phyloP scores from a whole-genome alignment of 768 basidiomycete species.

The Thelephora ganbajun region DNA sequence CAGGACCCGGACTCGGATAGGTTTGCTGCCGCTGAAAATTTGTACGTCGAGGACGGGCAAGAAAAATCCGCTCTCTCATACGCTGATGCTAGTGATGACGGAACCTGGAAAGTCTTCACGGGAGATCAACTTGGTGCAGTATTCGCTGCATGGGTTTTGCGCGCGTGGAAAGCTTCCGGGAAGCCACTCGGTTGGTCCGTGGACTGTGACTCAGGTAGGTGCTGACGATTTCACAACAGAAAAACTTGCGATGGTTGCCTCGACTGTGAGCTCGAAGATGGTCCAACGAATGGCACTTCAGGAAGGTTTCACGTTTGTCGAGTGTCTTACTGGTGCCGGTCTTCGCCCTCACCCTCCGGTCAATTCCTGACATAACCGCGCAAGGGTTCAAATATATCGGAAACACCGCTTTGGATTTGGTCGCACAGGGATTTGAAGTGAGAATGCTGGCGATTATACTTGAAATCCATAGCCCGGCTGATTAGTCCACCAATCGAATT shows the following conservation, averaged over 20 bases:
- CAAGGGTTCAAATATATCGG: constrained; percentile 86
- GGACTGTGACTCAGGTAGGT: neutral
- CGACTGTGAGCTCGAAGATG: constrained; percentile 88
- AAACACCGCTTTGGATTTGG: constrained; percentile 60
- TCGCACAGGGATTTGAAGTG: constrained; percentile 42
- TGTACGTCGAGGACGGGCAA: constrained; percentile 25
- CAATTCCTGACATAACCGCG: constrained; percentile 3
- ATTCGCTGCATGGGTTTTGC: constrained; percentile 33
- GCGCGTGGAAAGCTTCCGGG: constrained; percentile 29
- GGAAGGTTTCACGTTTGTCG: constrained; percentile 75
- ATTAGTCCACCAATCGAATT: neutral
- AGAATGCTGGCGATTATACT: constrained; percentile 16
- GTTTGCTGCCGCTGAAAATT: constrained; percentile 63
- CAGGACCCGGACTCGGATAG: constrained; percentile 86
- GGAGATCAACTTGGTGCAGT: constrained; percentile 72
- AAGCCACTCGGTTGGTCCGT: constrained; percentile 25
- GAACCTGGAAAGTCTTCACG: constrained; percentile 53
- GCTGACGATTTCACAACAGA: constrained; percentile 25
- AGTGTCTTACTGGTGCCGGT: constrained; percentile 64
- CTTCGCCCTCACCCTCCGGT: neutral
- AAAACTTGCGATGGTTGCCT: constrained; percentile 74
- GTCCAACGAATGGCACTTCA: constrained; percentile 55
- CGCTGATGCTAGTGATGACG: neutral
- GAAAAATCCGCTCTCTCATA: neutral
- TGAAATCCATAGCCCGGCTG: neutral